A percentile compares a stretch with the other conserved stretches of the same genome.
These are phyloP conservation scores for Biancaea sappan DNA, from an alignment of 306 rosid genomes.

Conservation along the genomic window DNA sequence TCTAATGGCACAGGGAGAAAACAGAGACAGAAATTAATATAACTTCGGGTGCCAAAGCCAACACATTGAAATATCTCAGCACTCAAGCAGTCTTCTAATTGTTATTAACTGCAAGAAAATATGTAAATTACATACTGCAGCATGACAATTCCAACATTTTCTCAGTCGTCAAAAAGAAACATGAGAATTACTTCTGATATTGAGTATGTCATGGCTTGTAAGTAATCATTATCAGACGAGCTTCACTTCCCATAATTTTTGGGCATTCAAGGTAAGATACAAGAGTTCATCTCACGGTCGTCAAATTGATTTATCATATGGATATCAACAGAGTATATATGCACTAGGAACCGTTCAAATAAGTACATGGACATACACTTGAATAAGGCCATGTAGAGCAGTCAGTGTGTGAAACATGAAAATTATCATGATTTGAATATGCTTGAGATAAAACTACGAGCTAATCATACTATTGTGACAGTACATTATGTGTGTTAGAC, in stretches of 20 bases:
- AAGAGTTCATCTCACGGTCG: neutral
- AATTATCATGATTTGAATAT: neutral
- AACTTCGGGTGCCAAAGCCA: neutral
- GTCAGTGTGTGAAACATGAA: constrained; percentile 3
- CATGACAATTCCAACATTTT: neutral
- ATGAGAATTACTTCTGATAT: neutral
- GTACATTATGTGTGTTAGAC: neutral
- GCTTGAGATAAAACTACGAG: neutral
- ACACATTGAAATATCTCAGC: neutral
- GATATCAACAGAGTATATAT: neutral
- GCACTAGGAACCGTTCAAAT: neutral
- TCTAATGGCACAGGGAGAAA: neutral
- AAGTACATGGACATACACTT: neutral
- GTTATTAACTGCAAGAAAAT: neutral
- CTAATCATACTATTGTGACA: neutral
- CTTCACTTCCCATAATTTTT: neutral
- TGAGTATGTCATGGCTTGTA: neutral
- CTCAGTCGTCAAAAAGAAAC: neutral
- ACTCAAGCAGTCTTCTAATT: neutral
- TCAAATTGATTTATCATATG: neutral
- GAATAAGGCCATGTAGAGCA: neutral
- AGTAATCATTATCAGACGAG: neutral
- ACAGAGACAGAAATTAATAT: neutral
- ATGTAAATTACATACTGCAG: neutral
- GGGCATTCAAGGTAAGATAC: neutral